Conservation (phyloP, 2,329 filamentous ascomycete species). For the Colletotrichum gigasporum region DNA sequence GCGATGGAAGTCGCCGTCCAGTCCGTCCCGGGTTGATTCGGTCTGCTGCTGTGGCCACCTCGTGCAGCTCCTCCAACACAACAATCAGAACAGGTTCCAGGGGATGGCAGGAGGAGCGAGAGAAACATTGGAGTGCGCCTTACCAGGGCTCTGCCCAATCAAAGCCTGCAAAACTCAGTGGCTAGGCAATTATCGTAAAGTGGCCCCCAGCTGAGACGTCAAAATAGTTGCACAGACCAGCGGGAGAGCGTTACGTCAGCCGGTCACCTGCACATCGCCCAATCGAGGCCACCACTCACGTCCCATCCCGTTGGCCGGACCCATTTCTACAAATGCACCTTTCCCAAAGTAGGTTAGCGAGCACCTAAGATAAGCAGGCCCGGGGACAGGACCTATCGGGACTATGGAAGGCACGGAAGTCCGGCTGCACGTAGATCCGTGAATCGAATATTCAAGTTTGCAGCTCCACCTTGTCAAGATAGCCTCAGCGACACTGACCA, state of each 20-base stretch:
- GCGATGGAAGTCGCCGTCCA: constrained; percentile 13
- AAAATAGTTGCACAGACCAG: constrained; percentile 30
- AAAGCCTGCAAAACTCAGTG: neutral
- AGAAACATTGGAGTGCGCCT: constrained; percentile 29
- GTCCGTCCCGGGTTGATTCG: constrained; percentile 17
- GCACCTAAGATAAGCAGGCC: too few species aligned
- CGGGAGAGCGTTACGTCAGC: neutral
- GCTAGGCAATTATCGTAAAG: constrained; percentile 22
- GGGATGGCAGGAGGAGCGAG: constrained; percentile 15
- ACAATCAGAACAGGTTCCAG: neutral
- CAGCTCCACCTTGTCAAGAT: constrained; percentile 27
- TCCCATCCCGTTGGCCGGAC: neutral
- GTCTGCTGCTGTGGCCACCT: neutral
- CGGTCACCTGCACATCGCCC: neutral
- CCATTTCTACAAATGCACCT: too few species aligned
- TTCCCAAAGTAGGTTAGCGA: too few species aligned
- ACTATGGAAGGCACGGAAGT: neutral
- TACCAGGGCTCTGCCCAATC: neutral
- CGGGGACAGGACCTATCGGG: neutral
- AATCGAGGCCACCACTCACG: neutral
- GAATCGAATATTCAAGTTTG: constrained; percentile 25
- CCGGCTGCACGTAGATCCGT: constrained; percentile 14
- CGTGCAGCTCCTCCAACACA: neutral
- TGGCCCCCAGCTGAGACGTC: constrained; percentile 28
- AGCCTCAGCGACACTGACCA: constrained; percentile 18